Evolutionary conservation across 169 alveolate species (phyloP).

Genomic region (Cryptosporidium xiaoi): DNA sequence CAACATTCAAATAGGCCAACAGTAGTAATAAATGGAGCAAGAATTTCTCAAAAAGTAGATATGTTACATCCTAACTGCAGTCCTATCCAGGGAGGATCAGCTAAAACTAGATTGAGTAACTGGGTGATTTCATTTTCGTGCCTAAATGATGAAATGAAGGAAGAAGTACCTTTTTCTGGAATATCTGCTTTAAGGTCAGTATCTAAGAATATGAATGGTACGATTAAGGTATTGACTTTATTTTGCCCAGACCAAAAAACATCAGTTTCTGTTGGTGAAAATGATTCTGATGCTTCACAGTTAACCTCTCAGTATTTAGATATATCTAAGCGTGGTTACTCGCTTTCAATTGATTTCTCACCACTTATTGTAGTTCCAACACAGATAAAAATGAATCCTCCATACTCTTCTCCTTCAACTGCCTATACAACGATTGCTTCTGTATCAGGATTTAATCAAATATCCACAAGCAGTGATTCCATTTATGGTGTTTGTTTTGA

Average conservation of each 20-base stretch:
- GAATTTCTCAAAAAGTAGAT: slow-evolving; percentile 63
- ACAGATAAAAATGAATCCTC: slow-evolving; percentile 41
- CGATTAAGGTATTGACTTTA: slow-evolving; percentile 15
- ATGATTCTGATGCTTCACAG: slow-evolving; percentile 20
- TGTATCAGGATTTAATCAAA: slow-evolving; percentile 61
- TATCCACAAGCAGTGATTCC: slow-evolving; percentile 40
- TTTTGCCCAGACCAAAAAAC: slow-evolving; percentile 55
- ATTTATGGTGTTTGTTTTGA: slow-evolving; percentile 71
- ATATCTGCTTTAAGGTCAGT: slow-evolving; percentile 16
- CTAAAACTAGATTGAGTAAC: slow-evolving; percentile 65
- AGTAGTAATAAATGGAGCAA: slow-evolving; percentile 43
- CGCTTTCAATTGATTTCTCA: slow-evolving; percentile 42
- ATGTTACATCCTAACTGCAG: slow-evolving; percentile 48
- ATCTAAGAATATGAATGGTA: slow-evolving; percentile 10
- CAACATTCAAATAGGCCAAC: slow-evolving; percentile 31
- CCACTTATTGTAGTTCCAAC: slow-evolving; percentile 47
- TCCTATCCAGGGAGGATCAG: slow-evolving; percentile 70
- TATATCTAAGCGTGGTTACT: slow-evolving; percentile 51
- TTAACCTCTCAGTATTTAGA: slow-evolving; percentile 31
- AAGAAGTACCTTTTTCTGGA: slow-evolving; percentile 59
- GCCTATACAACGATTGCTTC: not conserved
- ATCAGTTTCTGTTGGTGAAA: slow-evolving; percentile 71
- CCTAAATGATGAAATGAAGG: slow-evolving; percentile 39
- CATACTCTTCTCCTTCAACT: slow-evolving; percentile 19
- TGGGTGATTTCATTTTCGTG: slow-evolving; percentile 70